Base-by-base conservation (phyloP, 495 filamentous ascomycete species). In the Trichoderma orchidacearum region DNA sequence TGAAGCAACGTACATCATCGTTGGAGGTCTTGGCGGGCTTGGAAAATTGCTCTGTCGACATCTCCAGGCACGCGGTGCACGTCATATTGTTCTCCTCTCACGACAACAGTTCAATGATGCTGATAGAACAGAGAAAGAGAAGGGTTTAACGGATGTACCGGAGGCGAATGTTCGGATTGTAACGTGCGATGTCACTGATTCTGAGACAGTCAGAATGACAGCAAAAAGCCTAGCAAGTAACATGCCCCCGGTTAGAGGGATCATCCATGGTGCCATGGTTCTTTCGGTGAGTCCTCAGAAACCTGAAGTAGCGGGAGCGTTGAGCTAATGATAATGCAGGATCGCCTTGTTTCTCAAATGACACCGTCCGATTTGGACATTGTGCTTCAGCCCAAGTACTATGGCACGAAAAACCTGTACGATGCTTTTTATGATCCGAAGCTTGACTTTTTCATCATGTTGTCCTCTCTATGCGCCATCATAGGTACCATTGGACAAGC, bases 1-100 rank as follows among this genome's bases (percentile, higher is more conserved):
- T 1, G 66, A 81, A 58, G 77, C 70, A 1, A 73, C 75, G 3
- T 85, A 86, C 59, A 66, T 87, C 30, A 63, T 87, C 9, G 72
- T 81, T 38, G 81, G 83, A n/a, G 80, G 83, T 28, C 74, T 83
- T 0, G 81, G 83, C 8, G 84, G 83, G 12, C 72, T 88, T 11
- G 84, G 84, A 17, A 71, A 76, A 45, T 73, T 77, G 50, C 72
- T 87, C 58, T 68, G 80, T 1, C 70, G 66, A 1, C 85, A 80
- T 80, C 75, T 88, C 71, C 76, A 75, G 7, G 60, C 69, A n/a
- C 75, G 77, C 31, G 82, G 83, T 8, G 85, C 83, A 5, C 67
- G 67, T 27, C 70, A 79, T 58, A 61, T 88, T 18, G 72, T 82
- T 3, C 71, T 85, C 5, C 66, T 86, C 12, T 82, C 80, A 9